These are phyloP conservation scores for Lentinus tigrinus DNA, from an alignment of 768 basidiomycete species.

Conservation along the genomic window DNA sequence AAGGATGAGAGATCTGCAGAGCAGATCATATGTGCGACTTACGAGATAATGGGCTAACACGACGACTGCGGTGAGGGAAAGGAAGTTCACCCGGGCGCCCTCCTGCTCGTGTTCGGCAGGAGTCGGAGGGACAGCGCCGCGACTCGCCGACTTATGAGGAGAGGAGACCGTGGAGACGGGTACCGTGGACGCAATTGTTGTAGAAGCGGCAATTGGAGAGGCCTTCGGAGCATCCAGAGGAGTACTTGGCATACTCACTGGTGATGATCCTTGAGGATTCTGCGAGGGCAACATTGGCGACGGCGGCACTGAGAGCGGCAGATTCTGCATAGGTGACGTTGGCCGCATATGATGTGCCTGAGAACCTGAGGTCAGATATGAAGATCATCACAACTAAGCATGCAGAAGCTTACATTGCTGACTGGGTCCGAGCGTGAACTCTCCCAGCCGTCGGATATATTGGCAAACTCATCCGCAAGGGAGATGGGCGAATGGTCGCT, in stretches of 20 bases:
- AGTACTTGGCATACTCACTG: too few relatives aligned
- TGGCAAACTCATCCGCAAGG: background rate
- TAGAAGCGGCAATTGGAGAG: too few relatives aligned
- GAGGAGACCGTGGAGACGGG: too few relatives aligned
- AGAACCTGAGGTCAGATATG: background rate
- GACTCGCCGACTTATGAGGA: background rate
- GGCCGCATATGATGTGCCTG: too few relatives aligned
- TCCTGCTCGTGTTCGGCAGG: background rate
- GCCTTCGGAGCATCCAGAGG: too few relatives aligned
- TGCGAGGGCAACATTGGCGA: too few relatives aligned
- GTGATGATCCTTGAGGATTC: too few relatives aligned
- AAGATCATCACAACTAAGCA: background rate
- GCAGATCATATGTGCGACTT: background rate
- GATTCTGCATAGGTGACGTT: too few relatives aligned
- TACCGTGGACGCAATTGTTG: too few relatives aligned
- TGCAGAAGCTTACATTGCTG: background rate
- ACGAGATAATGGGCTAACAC: background rate
- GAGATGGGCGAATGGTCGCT: background rate
- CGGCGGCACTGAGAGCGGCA: too few relatives aligned
- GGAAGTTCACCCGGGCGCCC: background rate
- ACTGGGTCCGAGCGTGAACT: background rate
- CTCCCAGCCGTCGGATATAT: background rate
- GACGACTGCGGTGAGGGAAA: background rate
- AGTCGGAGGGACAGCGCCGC: background rate
- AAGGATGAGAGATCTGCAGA: background rate